Base-by-base conservation (phyloP, 768 basidiomycete genomes). In the Termitomyces sp. region DNA sequence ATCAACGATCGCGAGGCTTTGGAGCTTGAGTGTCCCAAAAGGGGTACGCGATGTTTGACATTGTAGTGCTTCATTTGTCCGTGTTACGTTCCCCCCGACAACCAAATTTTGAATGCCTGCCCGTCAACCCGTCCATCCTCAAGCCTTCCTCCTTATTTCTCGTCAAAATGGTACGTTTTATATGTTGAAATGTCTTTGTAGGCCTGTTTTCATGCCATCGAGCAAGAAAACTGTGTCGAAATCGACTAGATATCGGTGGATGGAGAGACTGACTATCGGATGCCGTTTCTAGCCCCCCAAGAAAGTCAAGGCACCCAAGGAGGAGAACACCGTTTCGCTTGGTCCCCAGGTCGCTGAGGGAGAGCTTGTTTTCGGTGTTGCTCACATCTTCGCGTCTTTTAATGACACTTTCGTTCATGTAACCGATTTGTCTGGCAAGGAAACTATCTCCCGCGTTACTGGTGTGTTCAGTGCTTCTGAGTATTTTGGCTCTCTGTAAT, bases 391-490 rank as follows among this genome's bases (percentile, higher is more conserved):
- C 67, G 96, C 97, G 40, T 96, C 94, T 56, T 99, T 99, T 86
- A 99, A 99, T 77, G 97, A 99, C 70, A 99, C 97, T 57, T 98
- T 98, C 74, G 97, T 99, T 64, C 97, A 99, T 72, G 81, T 99
- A 68, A 99, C 97, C 73, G 97, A 98, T 89, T 77, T 98, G 57
- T 94, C 94, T 23, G 97, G 97, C 67, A 95, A 92, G 80, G 97
- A 98, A 81, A 99, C 97, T 71, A 94, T 99, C 78, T 91, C 93
- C 66, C 93, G 97, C 70, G 94, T 98, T 61, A 98, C 97, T 64
- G 95, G 95, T 89, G 57, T 66, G 83, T 75, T 9, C 17, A 28
- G 17, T 28, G 11, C 1, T 19, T 17, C 19, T 19, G 48, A 25
- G 47, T 34, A 16, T 16, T 52, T 6, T 35, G 19, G 3, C 23